Conservation (phyloP, 306 rosid species). For the Casuarina equisetifolia region DNA sequence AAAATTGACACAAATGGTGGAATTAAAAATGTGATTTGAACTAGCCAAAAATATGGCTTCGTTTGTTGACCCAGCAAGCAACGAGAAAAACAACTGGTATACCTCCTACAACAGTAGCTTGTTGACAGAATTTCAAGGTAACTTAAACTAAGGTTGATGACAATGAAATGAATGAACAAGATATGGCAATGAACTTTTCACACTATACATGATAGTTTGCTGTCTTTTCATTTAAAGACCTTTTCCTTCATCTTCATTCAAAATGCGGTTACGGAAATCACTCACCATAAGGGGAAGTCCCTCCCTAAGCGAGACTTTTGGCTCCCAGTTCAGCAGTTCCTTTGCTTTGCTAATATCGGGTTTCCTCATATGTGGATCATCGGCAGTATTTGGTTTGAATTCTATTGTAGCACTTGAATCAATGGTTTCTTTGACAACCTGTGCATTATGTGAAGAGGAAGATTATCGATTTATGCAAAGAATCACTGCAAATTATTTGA, state of each 20-base stretch:
- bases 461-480: slow-evolving; percentile 3
- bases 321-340: slow-evolving; percentile 92
- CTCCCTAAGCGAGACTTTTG: slow-evolving; percentile 74
- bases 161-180: slow-evolving; percentile 30
- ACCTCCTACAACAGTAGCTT: slow-evolving; percentile 30
- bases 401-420: slow-evolving; percentile 93
- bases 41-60: slow-evolving; percentile 24
- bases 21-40: slow-evolving; percentile 34
- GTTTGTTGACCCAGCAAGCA: slow-evolving; percentile 32
- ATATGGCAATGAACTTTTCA: slow-evolving; percentile 28
- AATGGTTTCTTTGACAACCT: slow-evolving; percentile 95
- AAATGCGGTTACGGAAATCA: slow-evolving; percentile 91
- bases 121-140: slow-evolving; percentile 35
- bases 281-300: slow-evolving; percentile 95
- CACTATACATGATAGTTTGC: slow-evolving; percentile 44
- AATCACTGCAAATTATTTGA: slow-evolving; percentile 17
- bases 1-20: slow-evolving; percentile 27
- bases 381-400: slow-evolving; percentile 86
- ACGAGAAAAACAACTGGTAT: slow-evolving; percentile 25
- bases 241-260: slow-evolving; percentile 93
- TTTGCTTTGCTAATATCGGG: slow-evolving; percentile 96
- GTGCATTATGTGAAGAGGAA: slow-evolving; percentile 23
- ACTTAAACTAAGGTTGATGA: slow-evolving; percentile 22
- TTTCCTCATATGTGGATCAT: slow-evolving; percentile 98
- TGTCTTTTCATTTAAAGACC: slow-evolving; percentile 46